phyloP scores from a whole-genome alignment of 768 basidiomycete species.

The Xerocomellus amylosporus region DNA sequence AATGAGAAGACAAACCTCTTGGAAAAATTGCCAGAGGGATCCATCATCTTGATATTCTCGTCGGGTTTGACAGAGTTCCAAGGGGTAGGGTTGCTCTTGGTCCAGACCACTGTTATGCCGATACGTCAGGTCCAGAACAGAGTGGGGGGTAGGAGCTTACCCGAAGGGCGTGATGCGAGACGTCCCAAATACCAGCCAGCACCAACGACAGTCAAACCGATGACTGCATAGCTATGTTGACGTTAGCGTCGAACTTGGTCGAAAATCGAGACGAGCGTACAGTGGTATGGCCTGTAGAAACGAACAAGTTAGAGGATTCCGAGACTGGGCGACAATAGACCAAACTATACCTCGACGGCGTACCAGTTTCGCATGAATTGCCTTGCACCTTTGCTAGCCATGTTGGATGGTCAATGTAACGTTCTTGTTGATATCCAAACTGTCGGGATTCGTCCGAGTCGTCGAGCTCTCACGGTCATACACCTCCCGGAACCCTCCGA shows the following conservation, averaged over 20 bases:
- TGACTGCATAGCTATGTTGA: constrained; percentile 42
- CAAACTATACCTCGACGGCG: constrained; percentile 41
- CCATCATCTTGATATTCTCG: constrained; percentile 69
- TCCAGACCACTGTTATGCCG: constrained; percentile 49
- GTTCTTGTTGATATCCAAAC: neutral
- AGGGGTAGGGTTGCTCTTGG: constrained; percentile 77
- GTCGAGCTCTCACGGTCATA: constrained; percentile 14
- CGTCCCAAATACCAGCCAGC: constrained; percentile 67
- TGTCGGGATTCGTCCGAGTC: no score
- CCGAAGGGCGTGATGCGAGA: constrained; percentile 53
- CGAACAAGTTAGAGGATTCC: neutral
- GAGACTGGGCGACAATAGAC: neutral
- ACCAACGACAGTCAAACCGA: constrained; percentile 51
- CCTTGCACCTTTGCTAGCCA: constrained; percentile 25
- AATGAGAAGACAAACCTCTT: constrained; percentile 44
- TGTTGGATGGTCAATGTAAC: constrained; percentile 13
- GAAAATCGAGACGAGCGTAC: constrained; percentile 30
- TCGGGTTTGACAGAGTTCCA: constrained; percentile 79
- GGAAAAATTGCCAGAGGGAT: constrained; percentile 71
- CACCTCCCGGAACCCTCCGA: constrained; percentile 17
- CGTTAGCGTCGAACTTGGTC: constrained; percentile 11
- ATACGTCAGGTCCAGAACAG: neutral
- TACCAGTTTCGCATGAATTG: constrained; percentile 41
- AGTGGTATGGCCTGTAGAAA: constrained; percentile 47
- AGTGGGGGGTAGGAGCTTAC: constrained; percentile 33